These are phyloP conservation scores for Phlyctochytrium bullatum DNA, from an alignment of 192 early-diverging fungal genomes.

Conservation along the genomic window DNA sequence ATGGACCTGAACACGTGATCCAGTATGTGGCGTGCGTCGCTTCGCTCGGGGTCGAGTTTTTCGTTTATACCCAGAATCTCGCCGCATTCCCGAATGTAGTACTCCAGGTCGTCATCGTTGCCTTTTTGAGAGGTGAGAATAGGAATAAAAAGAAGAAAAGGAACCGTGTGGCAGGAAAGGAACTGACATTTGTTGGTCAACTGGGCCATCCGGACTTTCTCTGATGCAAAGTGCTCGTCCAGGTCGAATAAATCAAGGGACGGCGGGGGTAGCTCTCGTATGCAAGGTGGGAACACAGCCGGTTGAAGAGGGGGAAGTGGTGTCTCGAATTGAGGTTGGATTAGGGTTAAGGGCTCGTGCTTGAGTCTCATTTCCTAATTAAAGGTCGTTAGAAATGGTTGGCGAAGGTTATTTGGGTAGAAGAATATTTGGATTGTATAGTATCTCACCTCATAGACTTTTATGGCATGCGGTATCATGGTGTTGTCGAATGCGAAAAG, in stretches of 20 bases:
- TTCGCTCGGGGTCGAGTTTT: slow-evolving; percentile 40
- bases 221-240: slow-evolving; percentile 60
- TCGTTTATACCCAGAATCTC: slow-evolving; percentile 56
- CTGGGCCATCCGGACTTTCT: slow-evolving; percentile 52
- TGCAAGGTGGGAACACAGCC: slow-evolving; percentile 57
- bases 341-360: slow-evolving; percentile 56
- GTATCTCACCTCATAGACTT: slow-evolving; percentile 46
- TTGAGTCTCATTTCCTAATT: slow-evolving; percentile 49
- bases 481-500: slow-evolving; percentile 57
- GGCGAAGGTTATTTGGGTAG: too few relatives aligned
- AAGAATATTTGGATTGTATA: neutral
- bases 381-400: slow-evolving; percentile 15
- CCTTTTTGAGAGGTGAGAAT: slow-evolving; percentile 5
- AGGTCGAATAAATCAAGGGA: slow-evolving; percentile 62
- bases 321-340: slow-evolving; percentile 66
- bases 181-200: slow-evolving; percentile 60
- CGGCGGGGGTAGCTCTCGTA: slow-evolving; percentile 57
- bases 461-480: slow-evolving; percentile 47
- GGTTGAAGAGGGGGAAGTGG: slow-evolving; percentile 61
- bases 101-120: slow-evolving; percentile 63
- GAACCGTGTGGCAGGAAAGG: too few relatives aligned
- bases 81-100: slow-evolving; percentile 62
- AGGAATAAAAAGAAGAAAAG: slow-evolving; percentile 10
- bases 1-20: slow-evolving; percentile 55
- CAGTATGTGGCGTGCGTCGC: slow-evolving; percentile 51